Conservation (phyloP, 2,329 filamentous ascomycete species). For the Cryphonectria nitschkei region DNA sequence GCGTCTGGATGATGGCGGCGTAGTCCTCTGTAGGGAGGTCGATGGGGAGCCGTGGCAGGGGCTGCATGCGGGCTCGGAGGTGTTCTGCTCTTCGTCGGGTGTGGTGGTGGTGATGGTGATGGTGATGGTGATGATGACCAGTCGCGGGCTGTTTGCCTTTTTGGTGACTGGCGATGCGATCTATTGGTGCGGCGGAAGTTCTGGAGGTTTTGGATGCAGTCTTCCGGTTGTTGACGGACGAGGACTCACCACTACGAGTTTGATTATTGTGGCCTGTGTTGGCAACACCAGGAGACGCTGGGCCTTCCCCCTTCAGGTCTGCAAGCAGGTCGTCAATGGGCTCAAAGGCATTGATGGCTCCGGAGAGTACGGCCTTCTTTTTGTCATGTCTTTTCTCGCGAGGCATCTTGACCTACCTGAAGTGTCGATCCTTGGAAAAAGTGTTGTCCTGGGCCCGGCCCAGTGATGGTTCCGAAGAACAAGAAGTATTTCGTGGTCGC, state of each 20-base stretch:
- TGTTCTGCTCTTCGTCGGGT: background rate
- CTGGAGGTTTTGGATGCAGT: background rate
- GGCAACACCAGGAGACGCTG: background rate
- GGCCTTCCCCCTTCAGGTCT: background rate
- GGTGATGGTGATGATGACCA: background rate
- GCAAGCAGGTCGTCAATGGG: background rate
- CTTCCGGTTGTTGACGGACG: background rate
- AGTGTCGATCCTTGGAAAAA: background rate
- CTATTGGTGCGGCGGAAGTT: background rate
- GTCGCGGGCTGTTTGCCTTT: background rate
- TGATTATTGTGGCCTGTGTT: background rate
- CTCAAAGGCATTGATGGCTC: background rate
- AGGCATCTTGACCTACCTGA: background rate
- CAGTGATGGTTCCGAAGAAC: background rate
- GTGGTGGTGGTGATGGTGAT: background rate
- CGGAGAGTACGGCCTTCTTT: background rate
- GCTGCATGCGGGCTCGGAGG: background rate
- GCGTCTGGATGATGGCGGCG: constrained; percentile 10
- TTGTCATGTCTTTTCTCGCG: background rate
- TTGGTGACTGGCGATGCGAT: background rate
- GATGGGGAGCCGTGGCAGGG: background rate
- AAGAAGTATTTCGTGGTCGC: background rate
- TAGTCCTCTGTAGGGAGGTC: constrained; percentile 17
- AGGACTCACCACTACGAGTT: background rate
- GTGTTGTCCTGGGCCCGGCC: background rate